Base-by-base conservation (phyloP, 805 yeast species). In the Zygotorulaspora chibaensis region DNA sequence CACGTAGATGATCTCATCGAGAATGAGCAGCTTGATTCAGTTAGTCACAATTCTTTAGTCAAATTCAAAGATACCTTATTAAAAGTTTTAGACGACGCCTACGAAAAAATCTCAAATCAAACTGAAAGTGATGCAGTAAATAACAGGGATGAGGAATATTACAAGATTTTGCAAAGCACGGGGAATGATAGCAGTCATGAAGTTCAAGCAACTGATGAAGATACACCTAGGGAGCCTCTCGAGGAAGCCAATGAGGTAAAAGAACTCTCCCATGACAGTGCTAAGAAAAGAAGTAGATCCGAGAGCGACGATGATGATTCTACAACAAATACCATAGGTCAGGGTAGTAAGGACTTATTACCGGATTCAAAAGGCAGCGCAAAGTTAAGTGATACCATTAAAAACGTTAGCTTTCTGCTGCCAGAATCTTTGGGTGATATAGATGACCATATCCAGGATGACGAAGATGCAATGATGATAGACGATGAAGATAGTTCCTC, bases 41-140 rank as follows among this genome's bases (percentile, higher is more conserved):
- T 59, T 6, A 56, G 69, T 12, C 62, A 48, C 35, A 72, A 70
- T 43, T 61, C 71, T 1, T 53, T 70, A 35, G 59, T 53, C 13
- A 70, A 63, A 47, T 62, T 71, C 40, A 42, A 45, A 35, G 36
- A 23, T 2, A 45, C 47, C 3, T 16, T 61, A 15, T 29, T 13
- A 9, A 47, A 43, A 2, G 40, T 45, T 6, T 26, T 55, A 1
- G 47, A 46, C 18, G 55, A 53, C 23, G 51, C 55, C 3, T 37
- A 33, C 11, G 52, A 51, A 10, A 46, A 38, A 18, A 12, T 37
- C 1, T 15, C 18, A 8, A 42, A 44, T 17, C 35, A 35, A 39
- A 35, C 42, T 28, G 44, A 40, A 18, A 30, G 15, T 17, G 45
- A 43, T 6, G 46, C 30, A 2, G 40, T 47, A 6, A 37, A 36